Conservation (phyloP, 495 filamentous ascomycete genomes). For the Aspergillus homomorphus region DNA sequence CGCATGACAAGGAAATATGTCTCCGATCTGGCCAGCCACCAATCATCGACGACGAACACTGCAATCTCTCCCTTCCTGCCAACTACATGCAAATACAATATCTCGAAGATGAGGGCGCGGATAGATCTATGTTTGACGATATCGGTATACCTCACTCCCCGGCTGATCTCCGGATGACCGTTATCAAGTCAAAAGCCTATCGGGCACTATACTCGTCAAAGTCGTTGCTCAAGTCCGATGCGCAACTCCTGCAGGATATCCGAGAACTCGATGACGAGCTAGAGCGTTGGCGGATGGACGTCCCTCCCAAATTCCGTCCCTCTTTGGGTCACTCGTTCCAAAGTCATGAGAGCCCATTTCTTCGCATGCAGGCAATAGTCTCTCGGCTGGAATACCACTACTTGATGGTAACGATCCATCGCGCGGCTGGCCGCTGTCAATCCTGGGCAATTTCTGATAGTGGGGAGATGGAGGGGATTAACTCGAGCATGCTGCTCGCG, state of each 20-base stretch:
- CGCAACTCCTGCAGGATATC: conserved; percentile 33
- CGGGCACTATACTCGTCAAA: conserved; percentile 30
- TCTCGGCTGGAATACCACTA: conserved; percentile 36
- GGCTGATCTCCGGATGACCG: conserved; percentile 28
- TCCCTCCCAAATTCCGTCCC: background rate
- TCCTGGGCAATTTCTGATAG: conserved; percentile 14
- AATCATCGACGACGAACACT: conserved; percentile 35
- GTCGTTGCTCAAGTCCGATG: conserved; percentile 34
- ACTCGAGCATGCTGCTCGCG: conserved; percentile 27
- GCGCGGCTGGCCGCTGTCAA: conserved; percentile 27
- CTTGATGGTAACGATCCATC: conserved; percentile 33
- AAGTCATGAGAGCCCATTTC: background rate
- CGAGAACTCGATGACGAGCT: conserved; percentile 37
- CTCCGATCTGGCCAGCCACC: conserved; percentile 38
- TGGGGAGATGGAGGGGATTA: conserved; percentile 24
- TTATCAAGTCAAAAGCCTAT: conserved; percentile 38
- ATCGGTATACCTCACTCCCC: conserved; percentile 24
- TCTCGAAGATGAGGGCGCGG: background rate
- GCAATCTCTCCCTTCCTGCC: conserved; percentile 35
- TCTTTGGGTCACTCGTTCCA: background rate
- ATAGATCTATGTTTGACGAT: conserved; percentile 9
- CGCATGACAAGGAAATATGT: conserved; percentile 35
- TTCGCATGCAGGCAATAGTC: conserved; percentile 22
- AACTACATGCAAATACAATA: conserved; percentile 14
- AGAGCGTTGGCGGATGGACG: conserved; percentile 28